Percentiles rank a stretch among this genome's conserved stretches.
Evolutionary conservation across 2,329 filamentous ascomycete species (phyloP).

Genomic region (Colletotrichum sp.): DNA sequence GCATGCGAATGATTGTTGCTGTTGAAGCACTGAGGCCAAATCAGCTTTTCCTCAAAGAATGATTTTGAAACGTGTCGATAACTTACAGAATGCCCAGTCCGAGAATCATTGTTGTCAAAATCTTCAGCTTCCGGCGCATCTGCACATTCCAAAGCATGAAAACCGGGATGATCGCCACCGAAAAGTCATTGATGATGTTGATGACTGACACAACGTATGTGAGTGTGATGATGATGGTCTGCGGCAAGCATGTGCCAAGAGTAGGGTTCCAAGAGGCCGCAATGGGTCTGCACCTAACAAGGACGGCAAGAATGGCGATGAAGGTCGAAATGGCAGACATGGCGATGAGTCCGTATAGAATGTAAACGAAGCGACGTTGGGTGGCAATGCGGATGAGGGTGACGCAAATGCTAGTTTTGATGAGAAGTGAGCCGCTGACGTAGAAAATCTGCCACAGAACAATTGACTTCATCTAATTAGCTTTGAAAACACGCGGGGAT

Average conservation of each 20-base stretch:
- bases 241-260: constrained; percentile 26
- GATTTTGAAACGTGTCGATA: no score
- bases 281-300: constrained; percentile 29
- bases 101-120: no score
- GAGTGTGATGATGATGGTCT: constrained; percentile 27
- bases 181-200: constrained; percentile 34
- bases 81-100: no score
- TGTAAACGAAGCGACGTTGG: constrained; percentile 20
- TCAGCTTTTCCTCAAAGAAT: no score
- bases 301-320: neutral
- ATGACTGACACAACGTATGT: constrained; percentile 30
- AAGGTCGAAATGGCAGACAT: no score
- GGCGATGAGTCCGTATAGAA: neutral
- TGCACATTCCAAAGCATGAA: constrained; percentile 31
- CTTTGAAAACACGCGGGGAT: no score
- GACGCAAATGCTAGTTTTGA: constrained; percentile 32
- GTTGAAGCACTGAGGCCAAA: no score
- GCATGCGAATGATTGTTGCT: no score
- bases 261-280: constrained; percentile 27
- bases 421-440: neutral
- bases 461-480: neutral
- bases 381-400: constrained; percentile 31
- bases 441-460: neutral
- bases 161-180: constrained; percentile 26
- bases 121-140: constrained; percentile 22